Evolutionary conservation across 768 basidiomycete genomes (phyloP).

Genomic region (Mycena rosella): DNA sequence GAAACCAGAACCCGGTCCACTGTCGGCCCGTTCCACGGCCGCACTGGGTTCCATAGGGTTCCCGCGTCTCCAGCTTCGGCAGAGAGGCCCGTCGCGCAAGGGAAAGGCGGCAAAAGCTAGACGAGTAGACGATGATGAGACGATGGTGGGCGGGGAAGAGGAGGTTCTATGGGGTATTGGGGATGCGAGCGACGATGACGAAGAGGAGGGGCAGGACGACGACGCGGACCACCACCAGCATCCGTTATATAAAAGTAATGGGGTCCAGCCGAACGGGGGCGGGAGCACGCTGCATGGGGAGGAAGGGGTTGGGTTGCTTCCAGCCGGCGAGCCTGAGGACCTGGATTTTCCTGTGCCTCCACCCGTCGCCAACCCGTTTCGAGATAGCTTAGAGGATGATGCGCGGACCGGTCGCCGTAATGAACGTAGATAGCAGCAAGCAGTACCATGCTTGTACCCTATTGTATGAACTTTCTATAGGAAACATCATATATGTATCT

Average conservation of each 20-base stretch:
- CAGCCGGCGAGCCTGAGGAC: conserved; percentile 49
- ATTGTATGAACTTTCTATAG: conserved; percentile 11
- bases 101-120: conserved; percentile 41
- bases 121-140: conserved; percentile 50
- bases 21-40: conserved; percentile 49
- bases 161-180: conserved; percentile 80
- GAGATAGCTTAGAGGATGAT: conserved; percentile 9
- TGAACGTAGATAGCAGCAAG: neutral
- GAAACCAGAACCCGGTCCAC: conserved; percentile 74
- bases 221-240: conserved; percentile 61
- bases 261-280: conserved; percentile 36
- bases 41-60: conserved; percentile 40
- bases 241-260: conserved; percentile 46
- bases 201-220: conserved; percentile 55
- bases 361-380: conserved; percentile 13
- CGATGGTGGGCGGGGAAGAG: conserved; percentile 54
- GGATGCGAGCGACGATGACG: conserved; percentile 69
- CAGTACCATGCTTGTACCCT: neutral
- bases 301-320: conserved; percentile 61
- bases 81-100: conserved; percentile 30
- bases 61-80: conserved; percentile 42
- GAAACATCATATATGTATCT: too few species aligned
- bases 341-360: conserved; percentile 13
- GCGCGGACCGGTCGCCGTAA: neutral
- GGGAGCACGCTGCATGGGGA: conserved; percentile 45